Conservation (phyloP, 2,329 filamentous ascomycete species). For the Colletotrichum kahawae region DNA sequence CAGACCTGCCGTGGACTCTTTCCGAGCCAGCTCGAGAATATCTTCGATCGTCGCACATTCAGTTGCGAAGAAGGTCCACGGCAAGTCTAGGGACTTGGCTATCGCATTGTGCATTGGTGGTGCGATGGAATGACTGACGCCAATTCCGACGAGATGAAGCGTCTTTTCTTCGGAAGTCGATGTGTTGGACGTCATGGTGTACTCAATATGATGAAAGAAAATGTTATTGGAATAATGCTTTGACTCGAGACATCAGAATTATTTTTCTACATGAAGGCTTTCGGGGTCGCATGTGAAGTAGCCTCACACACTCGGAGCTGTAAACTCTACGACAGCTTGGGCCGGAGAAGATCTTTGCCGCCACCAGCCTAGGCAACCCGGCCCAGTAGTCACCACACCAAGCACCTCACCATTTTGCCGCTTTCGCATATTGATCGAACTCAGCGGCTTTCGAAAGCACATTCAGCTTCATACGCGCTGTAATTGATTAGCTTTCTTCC, state of each 20-base stretch:
- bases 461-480: neutral
- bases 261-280: neutral
- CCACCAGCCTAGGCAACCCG: neutral
- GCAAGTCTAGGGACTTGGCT: conserved; percentile 33
- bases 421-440: neutral
- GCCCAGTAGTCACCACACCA: neutral
- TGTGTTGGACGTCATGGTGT: neutral
- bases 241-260: neutral
- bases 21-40: conserved; percentile 30
- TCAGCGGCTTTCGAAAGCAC: neutral
- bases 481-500: neutral
- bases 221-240: neutral
- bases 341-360: neutral
- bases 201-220: neutral
- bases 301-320: neutral
- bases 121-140: conserved; percentile 45
- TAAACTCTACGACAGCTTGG: neutral
- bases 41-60: conserved; percentile 38
- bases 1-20: conserved; percentile 31
- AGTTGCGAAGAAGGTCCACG: conserved; percentile 33
- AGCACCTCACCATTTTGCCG: neutral
- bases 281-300: neutral
- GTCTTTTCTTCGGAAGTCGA: neutral
- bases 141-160: conserved; percentile 39
- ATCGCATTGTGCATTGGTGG: conserved; percentile 45